Evolutionary conservation across 2,329 filamentous ascomycete genomes (phyloP).

Genomic region (Ceratocystis destructans): DNA sequence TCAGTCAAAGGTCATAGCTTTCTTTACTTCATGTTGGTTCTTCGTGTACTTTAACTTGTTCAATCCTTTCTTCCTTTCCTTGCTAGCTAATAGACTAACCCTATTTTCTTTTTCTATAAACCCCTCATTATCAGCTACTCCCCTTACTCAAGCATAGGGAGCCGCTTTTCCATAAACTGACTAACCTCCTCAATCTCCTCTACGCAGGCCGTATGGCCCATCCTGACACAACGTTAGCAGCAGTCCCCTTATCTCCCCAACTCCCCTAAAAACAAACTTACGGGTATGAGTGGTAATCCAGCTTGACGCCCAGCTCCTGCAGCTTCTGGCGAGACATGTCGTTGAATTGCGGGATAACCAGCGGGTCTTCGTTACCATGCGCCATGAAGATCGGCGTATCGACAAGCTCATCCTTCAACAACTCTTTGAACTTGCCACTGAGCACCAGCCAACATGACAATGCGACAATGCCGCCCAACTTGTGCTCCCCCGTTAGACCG

Average conservation of each 20-base stretch:
- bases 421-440: slow-evolving; percentile 32
- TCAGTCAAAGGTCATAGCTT: not conserved
- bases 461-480: slow-evolving; percentile 77
- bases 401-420: slow-evolving; percentile 34
- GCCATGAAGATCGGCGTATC: slow-evolving; percentile 78
- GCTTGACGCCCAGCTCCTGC: slow-evolving; percentile 54
- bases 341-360: slow-evolving; percentile 59
- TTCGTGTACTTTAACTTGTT: not conserved
- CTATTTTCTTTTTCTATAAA: not conserved
- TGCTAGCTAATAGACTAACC: not conserved
- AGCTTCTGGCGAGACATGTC: slow-evolving; percentile 52
- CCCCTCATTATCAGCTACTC: not conserved
- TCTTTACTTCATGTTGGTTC: not conserved
- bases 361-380: slow-evolving; percentile 64
- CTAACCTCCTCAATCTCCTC: slow-evolving; percentile 76
- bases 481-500: slow-evolving; percentile 57
- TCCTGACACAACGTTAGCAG: slow-evolving; percentile 30
- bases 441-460: slow-evolving; percentile 72
- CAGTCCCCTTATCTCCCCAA: not conserved
- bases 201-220: slow-evolving; percentile 62
- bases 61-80: not conserved
- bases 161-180: slow-evolving; percentile 34
- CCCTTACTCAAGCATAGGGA: slow-evolving; percentile 27
- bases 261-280: slow-evolving; percentile 30
- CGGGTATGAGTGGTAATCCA: slow-evolving; percentile 64